Evolutionary conservation across 352 stramenopile species (phyloP).

Genomic region (Globisporangium viniferum): DNA sequence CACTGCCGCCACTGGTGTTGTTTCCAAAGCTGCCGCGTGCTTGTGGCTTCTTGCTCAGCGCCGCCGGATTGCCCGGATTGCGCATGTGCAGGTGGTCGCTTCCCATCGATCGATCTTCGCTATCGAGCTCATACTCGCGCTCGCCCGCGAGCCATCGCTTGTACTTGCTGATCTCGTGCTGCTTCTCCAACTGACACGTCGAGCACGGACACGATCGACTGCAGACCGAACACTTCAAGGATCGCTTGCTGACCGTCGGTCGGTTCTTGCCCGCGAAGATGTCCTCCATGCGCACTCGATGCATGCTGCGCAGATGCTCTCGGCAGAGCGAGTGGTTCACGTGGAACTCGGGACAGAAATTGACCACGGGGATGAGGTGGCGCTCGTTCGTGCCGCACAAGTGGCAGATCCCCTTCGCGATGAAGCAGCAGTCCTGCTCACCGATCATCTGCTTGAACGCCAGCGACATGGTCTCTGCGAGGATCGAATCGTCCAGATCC

Average conservation of each 20-base stretch:
- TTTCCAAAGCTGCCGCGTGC: conserved; percentile 1
- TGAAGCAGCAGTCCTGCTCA: conserved; percentile 67
- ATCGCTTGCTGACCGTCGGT: conserved; percentile 56
- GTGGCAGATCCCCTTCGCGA: conserved; percentile 68
- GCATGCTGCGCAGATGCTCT: conserved; percentile 68
- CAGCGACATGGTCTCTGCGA: conserved; percentile 42
- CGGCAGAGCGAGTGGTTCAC: conserved; percentile 68
- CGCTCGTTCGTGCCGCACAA: conserved; percentile 49
- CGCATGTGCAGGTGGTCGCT: conserved; percentile 25
- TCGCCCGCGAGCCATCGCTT: conserved; percentile 26
- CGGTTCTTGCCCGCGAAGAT: conserved; percentile 73
- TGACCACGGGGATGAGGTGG: conserved; percentile 62
- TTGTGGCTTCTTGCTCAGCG: conserved; percentile 7
- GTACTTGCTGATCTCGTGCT: conserved; percentile 28
- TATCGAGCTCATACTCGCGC: conserved; percentile 15
- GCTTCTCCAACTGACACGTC: conserved; percentile 36
- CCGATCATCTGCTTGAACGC: conserved; percentile 56
- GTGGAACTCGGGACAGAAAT: conserved; percentile 70
- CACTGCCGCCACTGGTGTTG: neutral
- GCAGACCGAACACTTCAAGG: conserved; percentile 63
- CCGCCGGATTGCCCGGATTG: neutral
- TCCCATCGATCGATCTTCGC: conserved; percentile 35
- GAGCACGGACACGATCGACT: conserved; percentile 57
- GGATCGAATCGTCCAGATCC: conserved; percentile 33
- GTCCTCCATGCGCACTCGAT: conserved; percentile 67